Conservation (phyloP, 371 early-diverging fungal genomes). For the Fennellomyces sp. region DNA sequence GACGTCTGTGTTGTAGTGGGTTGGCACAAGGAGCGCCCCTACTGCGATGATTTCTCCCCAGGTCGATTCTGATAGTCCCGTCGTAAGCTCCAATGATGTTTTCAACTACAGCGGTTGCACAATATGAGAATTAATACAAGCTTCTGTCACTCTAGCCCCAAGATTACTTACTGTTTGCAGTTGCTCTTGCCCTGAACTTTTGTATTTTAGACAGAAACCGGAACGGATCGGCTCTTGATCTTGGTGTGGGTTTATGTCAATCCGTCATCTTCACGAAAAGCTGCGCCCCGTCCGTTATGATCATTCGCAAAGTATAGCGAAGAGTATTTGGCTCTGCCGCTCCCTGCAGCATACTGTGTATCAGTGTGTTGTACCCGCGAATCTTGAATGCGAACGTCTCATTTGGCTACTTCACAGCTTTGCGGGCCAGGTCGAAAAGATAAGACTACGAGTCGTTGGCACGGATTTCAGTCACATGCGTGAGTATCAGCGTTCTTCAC, state of each 20-base stretch:
- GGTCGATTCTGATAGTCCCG: not conserved
- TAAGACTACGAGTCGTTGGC: not conserved
- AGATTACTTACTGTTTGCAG: not conserved
- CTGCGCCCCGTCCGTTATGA: not conserved
- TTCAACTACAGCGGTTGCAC: not conserved
- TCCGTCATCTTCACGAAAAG: not conserved
- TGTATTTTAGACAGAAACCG: not conserved
- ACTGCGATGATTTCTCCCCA: not conserved
- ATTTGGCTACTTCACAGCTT: not conserved
- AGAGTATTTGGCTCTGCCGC: not conserved
- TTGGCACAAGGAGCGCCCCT: not conserved
- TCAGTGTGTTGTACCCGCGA: not conserved
- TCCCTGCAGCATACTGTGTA: not conserved
- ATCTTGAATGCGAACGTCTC: not conserved
- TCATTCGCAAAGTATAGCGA: not conserved
- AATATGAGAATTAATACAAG: not conserved
- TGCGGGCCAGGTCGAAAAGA: not conserved
- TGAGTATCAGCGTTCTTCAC: too few relatives aligned
- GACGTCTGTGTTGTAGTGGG: not conserved
- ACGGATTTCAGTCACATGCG: too few relatives aligned
- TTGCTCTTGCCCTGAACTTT: not conserved
- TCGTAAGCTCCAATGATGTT: not conserved
- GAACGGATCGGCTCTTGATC: not conserved
- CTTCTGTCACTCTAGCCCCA: not conserved
- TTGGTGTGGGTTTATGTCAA: not conserved